These are phyloP conservation scores for Podila minutissima DNA, from an alignment of 192 early-diverging fungal genomes.

Conservation along the genomic window DNA sequence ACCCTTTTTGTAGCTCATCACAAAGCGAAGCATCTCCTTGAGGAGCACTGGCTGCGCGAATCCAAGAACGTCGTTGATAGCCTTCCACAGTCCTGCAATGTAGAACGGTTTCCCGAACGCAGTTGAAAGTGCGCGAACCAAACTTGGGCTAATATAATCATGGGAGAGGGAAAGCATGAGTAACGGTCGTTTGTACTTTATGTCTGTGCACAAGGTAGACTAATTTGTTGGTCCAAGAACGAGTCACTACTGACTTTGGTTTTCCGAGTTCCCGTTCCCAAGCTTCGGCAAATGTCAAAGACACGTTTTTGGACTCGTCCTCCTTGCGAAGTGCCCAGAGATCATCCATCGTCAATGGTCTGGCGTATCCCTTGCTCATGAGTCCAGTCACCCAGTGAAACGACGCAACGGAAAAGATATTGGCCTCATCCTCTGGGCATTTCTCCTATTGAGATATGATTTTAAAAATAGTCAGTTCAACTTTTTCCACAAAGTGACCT, in stretches of 20 bases:
- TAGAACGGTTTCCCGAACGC: slow-evolving; percentile 74
- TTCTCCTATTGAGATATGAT: slow-evolving; percentile 29
- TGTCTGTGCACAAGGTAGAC: no score
- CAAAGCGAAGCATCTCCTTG: slow-evolving; percentile 72
- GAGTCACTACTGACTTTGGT: slow-evolving; percentile 24
- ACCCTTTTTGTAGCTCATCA: slow-evolving; percentile 64
- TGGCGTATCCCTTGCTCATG: slow-evolving; percentile 80
- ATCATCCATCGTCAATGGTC: slow-evolving; percentile 79
- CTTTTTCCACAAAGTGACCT: not conserved
- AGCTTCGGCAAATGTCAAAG: slow-evolving; percentile 66
- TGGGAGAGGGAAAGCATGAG: no score
- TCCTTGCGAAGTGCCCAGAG: slow-evolving; percentile 69
- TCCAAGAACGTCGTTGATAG: slow-evolving; percentile 74
- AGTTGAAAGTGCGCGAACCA: slow-evolving; percentile 59
- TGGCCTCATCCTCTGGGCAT: slow-evolving; percentile 82
- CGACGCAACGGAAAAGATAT: slow-evolving; percentile 83
- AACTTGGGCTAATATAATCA: not conserved
- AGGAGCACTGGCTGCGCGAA: slow-evolving; percentile 88
- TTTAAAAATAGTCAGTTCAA: slow-evolving; percentile 1
- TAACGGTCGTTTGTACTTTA: no score
- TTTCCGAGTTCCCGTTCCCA: slow-evolving; percentile 79
- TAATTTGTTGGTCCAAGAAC: no score
- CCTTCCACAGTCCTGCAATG: slow-evolving; percentile 83
- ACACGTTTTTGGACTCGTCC: slow-evolving; percentile 68
- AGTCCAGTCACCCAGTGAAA: slow-evolving; percentile 94